These are phyloP conservation scores for Obelidium mucronatum DNA, from an alignment of 192 early-diverging fungal genomes.

Conservation along the genomic window DNA sequence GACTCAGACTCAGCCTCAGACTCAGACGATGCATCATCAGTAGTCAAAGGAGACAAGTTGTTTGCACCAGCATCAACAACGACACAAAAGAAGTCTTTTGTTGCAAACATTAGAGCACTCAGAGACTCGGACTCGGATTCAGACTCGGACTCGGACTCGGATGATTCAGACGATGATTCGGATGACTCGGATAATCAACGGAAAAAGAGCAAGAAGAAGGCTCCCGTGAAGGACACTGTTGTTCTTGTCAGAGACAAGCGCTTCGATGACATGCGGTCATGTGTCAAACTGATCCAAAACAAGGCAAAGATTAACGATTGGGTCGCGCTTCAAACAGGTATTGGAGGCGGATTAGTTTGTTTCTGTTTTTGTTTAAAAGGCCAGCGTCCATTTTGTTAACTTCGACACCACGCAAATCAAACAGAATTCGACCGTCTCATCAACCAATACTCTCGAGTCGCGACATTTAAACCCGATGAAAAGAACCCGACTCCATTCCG, in stretches of 20 bases:
- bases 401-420: too few relatives aligned
- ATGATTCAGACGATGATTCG: constrained; percentile 43
- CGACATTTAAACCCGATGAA: constrained; percentile 58
- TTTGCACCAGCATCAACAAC: neutral
- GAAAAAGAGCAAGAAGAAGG: constrained; percentile 29
- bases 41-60: constrained; percentile 52
- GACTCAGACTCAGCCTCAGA: constrained; percentile 71
- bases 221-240: constrained; percentile 70
- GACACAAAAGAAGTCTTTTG: neutral
- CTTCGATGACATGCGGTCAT: constrained; percentile 78
- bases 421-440: constrained; percentile 89
- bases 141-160: constrained; percentile 54
- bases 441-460: constrained; percentile 69
- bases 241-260: constrained; percentile 88
- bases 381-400: too few relatives aligned
- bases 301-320: constrained; percentile 90
- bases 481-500: constrained; percentile 53
- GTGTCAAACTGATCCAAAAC: constrained; percentile 73
- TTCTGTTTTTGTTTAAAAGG: too few relatives aligned
- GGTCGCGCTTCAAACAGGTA: constrained; percentile 80
- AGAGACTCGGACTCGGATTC: constrained; percentile 42
- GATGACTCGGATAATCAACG: constrained; percentile 35
- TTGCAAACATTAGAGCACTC: constrained; percentile 23
- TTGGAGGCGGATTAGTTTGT: too few relatives aligned
- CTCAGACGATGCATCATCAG: constrained; percentile 49